These are phyloP conservation scores for Mortierella antarctica DNA, from an alignment of 192 early-diverging fungal genomes.

Conservation along the genomic window DNA sequence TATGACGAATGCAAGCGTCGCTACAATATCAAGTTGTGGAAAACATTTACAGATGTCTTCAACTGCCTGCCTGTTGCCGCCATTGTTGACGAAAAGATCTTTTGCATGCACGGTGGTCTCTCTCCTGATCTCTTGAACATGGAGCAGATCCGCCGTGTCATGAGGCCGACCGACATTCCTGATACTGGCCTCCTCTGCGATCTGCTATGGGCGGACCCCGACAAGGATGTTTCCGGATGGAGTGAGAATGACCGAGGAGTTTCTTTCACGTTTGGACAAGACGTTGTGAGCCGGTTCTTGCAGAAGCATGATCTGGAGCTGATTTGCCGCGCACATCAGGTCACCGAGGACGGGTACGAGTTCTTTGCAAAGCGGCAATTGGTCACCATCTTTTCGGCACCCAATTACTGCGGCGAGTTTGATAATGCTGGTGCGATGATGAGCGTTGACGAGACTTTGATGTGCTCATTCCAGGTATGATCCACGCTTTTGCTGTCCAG, in stretches of 20 bases:
- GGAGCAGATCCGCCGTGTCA: slow-evolving; percentile 97
- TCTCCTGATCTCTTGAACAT: slow-evolving; percentile 97
- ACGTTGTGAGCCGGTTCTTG: slow-evolving; percentile 92
- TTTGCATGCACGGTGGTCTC: slow-evolving; percentile 98
- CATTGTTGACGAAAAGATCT: slow-evolving; percentile 98
- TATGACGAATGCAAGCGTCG: slow-evolving; percentile 98
- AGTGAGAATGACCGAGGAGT: slow-evolving; percentile 98
- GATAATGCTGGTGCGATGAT: slow-evolving; percentile 93
- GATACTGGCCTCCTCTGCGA: slow-evolving; percentile 96
- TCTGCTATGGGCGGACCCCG: slow-evolving; percentile 97
- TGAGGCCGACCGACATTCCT: slow-evolving; percentile 99
- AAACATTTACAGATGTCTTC: slow-evolving; percentile 99
- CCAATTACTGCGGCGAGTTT: slow-evolving; percentile 96
- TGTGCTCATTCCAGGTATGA: slow-evolving; percentile 86
- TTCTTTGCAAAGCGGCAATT: slow-evolving; percentile 98
- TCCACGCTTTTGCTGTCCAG: neutral
- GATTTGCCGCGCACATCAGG: slow-evolving; percentile 98
- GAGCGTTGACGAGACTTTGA: slow-evolving; percentile 88
- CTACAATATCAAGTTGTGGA: slow-evolving; percentile 99
- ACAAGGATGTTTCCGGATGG: slow-evolving; percentile 97
- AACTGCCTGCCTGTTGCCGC: slow-evolving; percentile 98
- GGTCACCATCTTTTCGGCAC: slow-evolving; percentile 96
- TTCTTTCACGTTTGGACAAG: slow-evolving; percentile 96
- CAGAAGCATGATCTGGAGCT: slow-evolving; percentile 98
- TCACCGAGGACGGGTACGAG: slow-evolving; percentile 99